phyloP scores from a whole-genome alignment of 2,329 filamentous ascomycete species.

The Xenoacremonium recifei region DNA sequence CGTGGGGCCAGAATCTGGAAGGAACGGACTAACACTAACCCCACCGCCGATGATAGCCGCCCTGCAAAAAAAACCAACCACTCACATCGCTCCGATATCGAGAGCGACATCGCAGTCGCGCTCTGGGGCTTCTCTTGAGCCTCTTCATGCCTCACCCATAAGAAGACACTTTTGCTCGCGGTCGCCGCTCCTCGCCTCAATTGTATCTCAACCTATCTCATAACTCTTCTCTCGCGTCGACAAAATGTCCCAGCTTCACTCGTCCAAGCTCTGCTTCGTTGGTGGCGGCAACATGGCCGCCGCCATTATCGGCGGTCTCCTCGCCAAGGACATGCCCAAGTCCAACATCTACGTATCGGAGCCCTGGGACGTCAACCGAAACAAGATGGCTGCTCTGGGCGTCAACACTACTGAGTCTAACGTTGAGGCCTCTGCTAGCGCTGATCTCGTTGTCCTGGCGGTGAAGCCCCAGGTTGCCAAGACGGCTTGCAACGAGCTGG shows the following conservation, averaged over 20 bases:
- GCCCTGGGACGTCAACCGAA: conserved; percentile 52
- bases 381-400: conserved; percentile 45
- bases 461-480: conserved; percentile 52
- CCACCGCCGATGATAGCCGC: neutral
- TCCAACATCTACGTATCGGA: conserved; percentile 47
- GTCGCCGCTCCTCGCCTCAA: neutral
- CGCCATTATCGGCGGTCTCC: conserved; percentile 50
- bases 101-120: neutral
- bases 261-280: conserved; percentile 36
- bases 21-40: neutral
- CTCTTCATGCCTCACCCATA: neutral
- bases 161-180: neutral
- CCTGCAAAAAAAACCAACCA: neutral
- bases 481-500: conserved; percentile 46
- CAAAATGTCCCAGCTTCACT: conserved; percentile 27
- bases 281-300: conserved; percentile 53
- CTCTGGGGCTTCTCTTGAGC: neutral
- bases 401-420: conserved; percentile 47
- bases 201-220: neutral
- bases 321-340: conserved; percentile 41
- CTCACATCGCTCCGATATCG: neutral
- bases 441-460: conserved; percentile 47
- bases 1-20: neutral
- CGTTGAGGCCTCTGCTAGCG: conserved; percentile 40
- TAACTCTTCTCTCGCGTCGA: neutral